Conservation (phyloP, 2,329 filamentous ascomycete genomes). For the Sporothrix dimorphospora region DNA sequence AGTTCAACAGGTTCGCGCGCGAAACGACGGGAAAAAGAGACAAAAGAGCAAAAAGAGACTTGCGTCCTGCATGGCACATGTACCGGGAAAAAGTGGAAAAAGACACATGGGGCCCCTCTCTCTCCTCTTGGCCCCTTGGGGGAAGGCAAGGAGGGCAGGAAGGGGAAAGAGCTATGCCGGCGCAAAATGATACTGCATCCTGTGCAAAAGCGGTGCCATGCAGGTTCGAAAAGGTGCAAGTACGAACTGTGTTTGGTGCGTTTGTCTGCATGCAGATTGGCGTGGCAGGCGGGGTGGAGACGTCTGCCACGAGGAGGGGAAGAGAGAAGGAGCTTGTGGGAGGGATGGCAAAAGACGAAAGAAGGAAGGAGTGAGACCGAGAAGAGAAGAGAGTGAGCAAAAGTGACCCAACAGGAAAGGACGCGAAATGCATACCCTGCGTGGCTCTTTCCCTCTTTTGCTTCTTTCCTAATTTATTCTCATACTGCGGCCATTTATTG, state of each 20-base stretch:
- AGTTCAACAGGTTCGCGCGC: background rate
- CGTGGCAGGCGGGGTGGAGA: background rate
- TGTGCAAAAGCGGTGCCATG: conserved; percentile 6
- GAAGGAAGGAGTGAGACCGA: conserved; percentile 1
- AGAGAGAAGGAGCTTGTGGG: background rate
- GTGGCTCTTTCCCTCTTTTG: conserved; percentile 1
- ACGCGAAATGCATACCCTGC: background rate
- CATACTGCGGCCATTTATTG: background rate
- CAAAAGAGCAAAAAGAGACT: background rate
- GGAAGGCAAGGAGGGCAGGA: too few species aligned
- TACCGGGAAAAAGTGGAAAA: conserved; percentile 8
- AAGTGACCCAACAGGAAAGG: too few species aligned
- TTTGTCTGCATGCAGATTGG: background rate
- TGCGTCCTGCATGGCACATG: background rate
- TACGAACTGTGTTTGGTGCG: too few species aligned
- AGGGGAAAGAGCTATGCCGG: background rate
- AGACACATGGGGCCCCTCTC: conserved; percentile 14
- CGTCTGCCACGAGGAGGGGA: background rate
- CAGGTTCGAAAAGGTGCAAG: background rate
- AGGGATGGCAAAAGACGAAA: background rate
- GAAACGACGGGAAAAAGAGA: background rate
- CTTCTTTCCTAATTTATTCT: too few species aligned
- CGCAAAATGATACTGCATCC: conserved; percentile 25
- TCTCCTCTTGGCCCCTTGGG: too few species aligned
- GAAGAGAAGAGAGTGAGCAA: background rate